Conservation (phyloP, 1,284 basidiomycete genomes). For the Austroboletus olivaceoglutinosus region DNA sequence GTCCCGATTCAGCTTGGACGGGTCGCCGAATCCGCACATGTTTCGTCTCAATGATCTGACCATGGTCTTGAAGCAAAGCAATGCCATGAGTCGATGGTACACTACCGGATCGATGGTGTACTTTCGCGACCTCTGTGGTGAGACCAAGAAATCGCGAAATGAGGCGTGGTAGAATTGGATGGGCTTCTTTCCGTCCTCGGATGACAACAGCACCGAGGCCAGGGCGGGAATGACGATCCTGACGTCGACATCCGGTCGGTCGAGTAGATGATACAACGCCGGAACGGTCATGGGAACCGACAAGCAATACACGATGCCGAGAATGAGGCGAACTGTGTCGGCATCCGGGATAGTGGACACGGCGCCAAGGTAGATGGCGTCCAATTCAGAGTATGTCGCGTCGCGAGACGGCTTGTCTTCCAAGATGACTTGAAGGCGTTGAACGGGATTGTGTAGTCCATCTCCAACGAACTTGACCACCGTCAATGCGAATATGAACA, state of each 20-base stretch:
- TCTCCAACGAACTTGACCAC: conserved; percentile 23
- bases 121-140: conserved; percentile 8
- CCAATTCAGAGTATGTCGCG: conserved; percentile 11
- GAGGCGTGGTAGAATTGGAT: conserved; percentile 25
- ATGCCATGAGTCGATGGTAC: conserved; percentile 18
- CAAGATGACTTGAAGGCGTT: conserved; percentile 14
- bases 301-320: conserved; percentile 12
- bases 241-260: conserved; percentile 13
- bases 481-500: conserved; percentile 28
- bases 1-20: conserved; percentile 14
- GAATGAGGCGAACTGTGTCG: conserved; percentile 11
- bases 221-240: conserved; percentile 14
- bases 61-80: conserved; percentile 17
- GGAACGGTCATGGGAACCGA: conserved; percentile 10
- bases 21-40: conserved; percentile 18
- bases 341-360: conserved; percentile 8
- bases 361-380: conserved; percentile 15
- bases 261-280: conserved; percentile 9
- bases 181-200: conserved; percentile 10
- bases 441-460: conserved; percentile 8
- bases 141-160: conserved; percentile 21
- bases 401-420: conserved; percentile 5
- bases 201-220: conserved; percentile 11
- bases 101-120: conserved; percentile 7
- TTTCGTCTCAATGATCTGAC: conserved; percentile 12